Base-by-base conservation (phyloP, 139 green algal genomes). In the Choricystis sp. region DNA sequence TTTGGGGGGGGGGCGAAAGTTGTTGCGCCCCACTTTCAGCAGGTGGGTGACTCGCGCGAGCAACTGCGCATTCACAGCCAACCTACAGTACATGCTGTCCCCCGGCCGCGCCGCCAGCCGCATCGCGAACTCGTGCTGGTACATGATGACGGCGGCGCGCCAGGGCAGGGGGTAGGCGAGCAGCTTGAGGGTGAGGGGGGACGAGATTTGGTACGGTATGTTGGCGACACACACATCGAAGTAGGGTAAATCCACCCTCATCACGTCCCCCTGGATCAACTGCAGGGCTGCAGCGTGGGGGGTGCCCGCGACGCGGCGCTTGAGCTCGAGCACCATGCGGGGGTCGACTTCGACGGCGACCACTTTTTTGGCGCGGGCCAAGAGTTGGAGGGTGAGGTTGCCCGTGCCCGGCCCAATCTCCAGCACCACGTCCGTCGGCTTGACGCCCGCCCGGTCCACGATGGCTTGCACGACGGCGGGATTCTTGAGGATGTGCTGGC, bases 151-250 rank as follows among this genome's bases (percentile, higher is more conserved):
- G 20, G 94, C 94, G 1, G 86, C 84, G 2, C 93, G 74, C 72
- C 96, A 96, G 49, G 69, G 52, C 22, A 78, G 75, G 30, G 68
- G 61, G 73, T 97, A 87, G 25, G 88, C 76, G 56, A 99, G 79
- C 69, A 99, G 87, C 75, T 98, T 98, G 85, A 99, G 98, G 9
- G 86, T 94, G 64, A 99, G 82, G 9, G 93, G 91, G 1, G 88
- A 96, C 16, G 93, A 98, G 60, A 99, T 98, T 72, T 98, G 93
- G 81, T 99, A 99, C 3, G 94, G 94, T 63, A 96, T 97, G 79
- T 99, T 99, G 63, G 94, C 93, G 25, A 99, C 94, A 72, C 91
- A 98, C 19, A 99, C 69, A 80, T 99, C 94, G 80, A 99, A 99
- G 81, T 98, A 99, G 2, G 94, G 94, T 65, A 98, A 81, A 26